Evolutionary conservation across 192 early-diverging fungal species (phyloP), one percentile per base, ranked within the genome.

Genomic region (Entophlyctis luteolus): DNA sequence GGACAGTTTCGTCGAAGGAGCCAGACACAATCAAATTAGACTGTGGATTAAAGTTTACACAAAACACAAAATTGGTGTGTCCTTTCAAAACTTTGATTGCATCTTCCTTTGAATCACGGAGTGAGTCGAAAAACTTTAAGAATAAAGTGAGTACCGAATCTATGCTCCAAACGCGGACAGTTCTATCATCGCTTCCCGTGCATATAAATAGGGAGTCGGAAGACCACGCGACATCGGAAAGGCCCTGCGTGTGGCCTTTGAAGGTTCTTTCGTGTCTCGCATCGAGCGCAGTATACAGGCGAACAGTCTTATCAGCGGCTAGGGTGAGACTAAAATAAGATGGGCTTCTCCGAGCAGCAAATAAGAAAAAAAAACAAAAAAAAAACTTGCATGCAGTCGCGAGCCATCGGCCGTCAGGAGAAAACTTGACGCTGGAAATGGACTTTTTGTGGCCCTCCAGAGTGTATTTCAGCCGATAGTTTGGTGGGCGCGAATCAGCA

Each of bases 31-130:
- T 90, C 58, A 98, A 73, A 58, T 91, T 95, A 12, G 90, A 90
- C 53, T 89, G 88, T 0, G 97, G 94, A 71, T 94, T 98, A 70
- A 91, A 99, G 77, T 94, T 93, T 20, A 98, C 95, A 71, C 93
- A 95, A 72, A 96, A 99, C 23, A 99, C 97, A 68, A 92, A 96
- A 78, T 96, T 90, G 2, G 92, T 90, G 74, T 99, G 97, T 4
- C 97, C 97, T 42, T 84, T 85, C 49, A 99, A 74, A 1, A 89
- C 80, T 63, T 89, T 88, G 2, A 90, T 79, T 6, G 90, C 82
- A 32, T 82, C 79, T 18, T 89, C 77, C 81, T 90, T 45, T 28
- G 22, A 45, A 34, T 22, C 5, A 22, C 22, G 16, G 28, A 46
- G 35, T 32, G n/a, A 68, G 4, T 27, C 50, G 49, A 39, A 48